Evolutionary conservation across 73 alveolate genomes (phyloP).

Genomic region (Tetrahymena thermophila): DNA sequence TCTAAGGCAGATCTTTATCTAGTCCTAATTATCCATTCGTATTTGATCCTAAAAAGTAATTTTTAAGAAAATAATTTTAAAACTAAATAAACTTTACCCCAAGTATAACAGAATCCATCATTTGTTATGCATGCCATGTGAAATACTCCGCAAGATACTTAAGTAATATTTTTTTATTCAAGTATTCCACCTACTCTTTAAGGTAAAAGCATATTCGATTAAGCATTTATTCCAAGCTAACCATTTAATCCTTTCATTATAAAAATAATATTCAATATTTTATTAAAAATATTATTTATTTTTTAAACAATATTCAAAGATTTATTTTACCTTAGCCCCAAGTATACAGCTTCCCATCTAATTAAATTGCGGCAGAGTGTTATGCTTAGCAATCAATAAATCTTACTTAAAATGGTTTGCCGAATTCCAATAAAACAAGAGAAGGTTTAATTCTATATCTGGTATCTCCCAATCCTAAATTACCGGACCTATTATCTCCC

Average conservation of each 20-base stretch:
- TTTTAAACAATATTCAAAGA: neutral
- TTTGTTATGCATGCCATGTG: slow-evolving; percentile 40
- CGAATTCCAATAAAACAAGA: slow-evolving; percentile 15
- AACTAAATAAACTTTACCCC: neutral
- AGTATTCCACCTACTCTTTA: slow-evolving; percentile 6
- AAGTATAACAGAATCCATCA: slow-evolving; percentile 33
- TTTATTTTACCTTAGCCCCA: slow-evolving; percentile 30
- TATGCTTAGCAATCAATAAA: slow-evolving; percentile 27
- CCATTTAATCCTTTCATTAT: neutral
- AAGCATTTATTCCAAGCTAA: slow-evolving; percentile 9
- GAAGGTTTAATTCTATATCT: neutral
- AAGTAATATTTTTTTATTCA: neutral
- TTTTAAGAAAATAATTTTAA: neutral
- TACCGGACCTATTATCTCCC: slow-evolving; percentile 36
- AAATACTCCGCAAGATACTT: slow-evolving; percentile 45
- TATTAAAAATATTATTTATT: too few relatives aligned
- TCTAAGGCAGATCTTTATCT: neutral
- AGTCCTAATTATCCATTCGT: slow-evolving; percentile 35
- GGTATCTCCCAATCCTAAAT: slow-evolving; percentile 18
- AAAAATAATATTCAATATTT: too few relatives aligned
- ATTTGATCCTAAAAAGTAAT: slow-evolving; percentile 17
- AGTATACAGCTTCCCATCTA: slow-evolving; percentile 22
- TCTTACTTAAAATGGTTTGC: neutral
- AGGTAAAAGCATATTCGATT: slow-evolving; percentile 9
- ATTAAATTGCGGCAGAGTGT: slow-evolving; percentile 24